Base-by-base conservation (phyloP, 2,329 filamentous ascomycete species). In the Cytospora chrysosperma region DNA sequence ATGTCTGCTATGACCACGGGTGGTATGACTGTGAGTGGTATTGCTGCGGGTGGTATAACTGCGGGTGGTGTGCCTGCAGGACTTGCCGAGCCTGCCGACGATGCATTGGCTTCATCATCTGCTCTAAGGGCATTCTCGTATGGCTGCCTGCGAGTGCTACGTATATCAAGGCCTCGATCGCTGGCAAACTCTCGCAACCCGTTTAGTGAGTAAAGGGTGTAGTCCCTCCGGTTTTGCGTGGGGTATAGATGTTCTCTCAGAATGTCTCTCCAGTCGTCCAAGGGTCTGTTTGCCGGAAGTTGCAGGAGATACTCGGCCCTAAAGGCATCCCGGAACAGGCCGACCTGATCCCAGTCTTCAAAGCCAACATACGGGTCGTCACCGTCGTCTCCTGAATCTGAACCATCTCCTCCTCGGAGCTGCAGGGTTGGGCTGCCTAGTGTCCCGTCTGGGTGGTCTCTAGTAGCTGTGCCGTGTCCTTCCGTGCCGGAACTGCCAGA, bases 201-300 rank as follows among this genome's bases (percentile, higher is more conserved):
- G 3, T 2, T 5, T 2, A 47, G 10, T 13, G 43, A 10, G 43
- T 47, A 47, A 4, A 19, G 10, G 5, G 21, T n/a, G 10, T 47
- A 47, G n/a, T 47, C 9, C 43, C 12, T n/a, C 7, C n/a, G 7
- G 43, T 4, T n/a, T 9, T 19, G 13, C 12, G 4, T n/a, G 37
- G 37, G 37, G 19, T 47, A 1, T 9, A 24, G 43, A 24, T 47
- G 43, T 21, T 47, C 8, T 12, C n/a, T 12, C 43, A 47, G 19
- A 24, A 47, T 24, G 9, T 12, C n/a, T 12, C 43, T 47, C 43
- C 43, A 47, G 7, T 24, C 43, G 13, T 47, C 43, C n/a, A 24
- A 8, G 1, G n/a, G 6, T 12, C n/a, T 21, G 6, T 13, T 12
- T 10, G 1, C 1, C 13, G 9, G n/a, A 10, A 24, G 9, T 3